These are phyloP conservation scores for Sporothrix inflata DNA, from an alignment of 2,329 filamentous ascomycete species.

Conservation along the genomic window DNA sequence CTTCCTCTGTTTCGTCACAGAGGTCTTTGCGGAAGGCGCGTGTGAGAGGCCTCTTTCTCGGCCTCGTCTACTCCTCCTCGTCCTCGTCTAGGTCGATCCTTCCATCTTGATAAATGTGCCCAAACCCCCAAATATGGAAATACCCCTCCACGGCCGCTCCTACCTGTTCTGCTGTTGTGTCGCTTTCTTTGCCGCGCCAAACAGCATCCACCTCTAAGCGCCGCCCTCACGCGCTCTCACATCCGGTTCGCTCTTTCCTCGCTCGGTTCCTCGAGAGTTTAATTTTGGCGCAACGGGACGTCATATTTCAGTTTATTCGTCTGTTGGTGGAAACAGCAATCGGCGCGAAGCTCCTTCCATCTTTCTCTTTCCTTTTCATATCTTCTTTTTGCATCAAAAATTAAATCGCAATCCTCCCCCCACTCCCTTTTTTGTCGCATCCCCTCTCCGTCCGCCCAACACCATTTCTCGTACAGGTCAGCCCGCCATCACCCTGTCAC, in stretches of 20 bases:
- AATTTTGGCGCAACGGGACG: slow-evolving; percentile 27
- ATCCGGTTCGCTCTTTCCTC: slow-evolving; percentile 11
- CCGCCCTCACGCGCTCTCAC: slow-evolving; percentile 24
- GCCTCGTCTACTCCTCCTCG: neutral
- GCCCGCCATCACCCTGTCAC: neutral
- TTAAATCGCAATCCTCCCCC: neutral
- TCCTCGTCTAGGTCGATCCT: neutral
- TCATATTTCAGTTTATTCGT: neutral
- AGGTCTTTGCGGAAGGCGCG: neutral
- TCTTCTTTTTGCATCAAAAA: neutral
- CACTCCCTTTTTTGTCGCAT: neutral
- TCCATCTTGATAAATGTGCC: neutral
- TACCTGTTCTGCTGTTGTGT: slow-evolving; percentile 12
- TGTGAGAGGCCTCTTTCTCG: slow-evolving; percentile 24
- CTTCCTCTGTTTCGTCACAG: slow-evolving; percentile 1
- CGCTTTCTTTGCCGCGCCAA: slow-evolving; percentile 31
- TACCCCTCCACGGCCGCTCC: slow-evolving; percentile 1
- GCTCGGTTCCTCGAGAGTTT: neutral
- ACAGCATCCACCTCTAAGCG: slow-evolving; percentile 32
- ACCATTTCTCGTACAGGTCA: neutral
- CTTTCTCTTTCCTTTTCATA: neutral
- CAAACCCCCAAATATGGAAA: neutral
- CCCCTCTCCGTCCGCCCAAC: neutral
- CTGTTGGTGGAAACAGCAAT: neutral
- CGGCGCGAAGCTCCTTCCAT: neutral